A percentile compares a stretch with the other conserved stretches of the same genome.
phyloP scores from a whole-genome alignment of 345 rosid genomes.

The Lepidium aucheri region DNA sequence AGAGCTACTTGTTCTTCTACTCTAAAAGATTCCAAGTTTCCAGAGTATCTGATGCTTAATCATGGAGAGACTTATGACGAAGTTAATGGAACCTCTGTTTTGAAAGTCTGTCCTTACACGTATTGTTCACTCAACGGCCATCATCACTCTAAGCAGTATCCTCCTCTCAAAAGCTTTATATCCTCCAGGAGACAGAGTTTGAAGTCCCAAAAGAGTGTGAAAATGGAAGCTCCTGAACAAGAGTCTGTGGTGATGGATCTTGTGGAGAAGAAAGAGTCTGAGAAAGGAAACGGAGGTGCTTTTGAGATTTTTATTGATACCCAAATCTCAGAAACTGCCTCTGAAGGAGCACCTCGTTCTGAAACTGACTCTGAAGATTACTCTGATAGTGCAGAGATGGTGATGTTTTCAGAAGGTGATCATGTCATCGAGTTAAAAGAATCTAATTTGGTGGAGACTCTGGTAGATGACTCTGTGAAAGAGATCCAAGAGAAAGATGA shows the following conservation, averaged over 20 bases:
- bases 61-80: slow-evolving; percentile 56
- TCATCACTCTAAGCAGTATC: slow-evolving; percentile 45
- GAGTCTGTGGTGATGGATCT: slow-evolving; percentile 41
- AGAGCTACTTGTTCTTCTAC: slow-evolving; percentile 89
- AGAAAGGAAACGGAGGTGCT: slow-evolving; percentile 4
- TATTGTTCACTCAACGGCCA: slow-evolving; percentile 95
- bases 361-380: slow-evolving; percentile 30
- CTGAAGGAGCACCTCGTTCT: slow-evolving; percentile 34
- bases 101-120: slow-evolving; percentile 71
- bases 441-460: neutral
- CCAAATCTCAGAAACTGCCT: slow-evolving; percentile 27
- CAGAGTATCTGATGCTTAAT: slow-evolving; percentile 55
- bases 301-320: slow-evolving; percentile 12
- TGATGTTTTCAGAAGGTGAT: neutral
- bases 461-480: neutral
- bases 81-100: slow-evolving; percentile 54
- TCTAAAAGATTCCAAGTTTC: slow-evolving; percentile 76
- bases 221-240: slow-evolving; percentile 28
- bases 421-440: neutral
- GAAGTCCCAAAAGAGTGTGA: slow-evolving; percentile 51
- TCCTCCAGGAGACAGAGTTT: slow-evolving; percentile 50
- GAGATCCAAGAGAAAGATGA: slow-evolving; percentile 2
- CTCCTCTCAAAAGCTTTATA: slow-evolving; percentile 69
- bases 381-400: slow-evolving; percentile 5
- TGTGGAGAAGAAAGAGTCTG: slow-evolving; percentile 22